phyloP scores from a whole-genome alignment of 441 rosid genomes.

The Lepidium campestre region DNA sequence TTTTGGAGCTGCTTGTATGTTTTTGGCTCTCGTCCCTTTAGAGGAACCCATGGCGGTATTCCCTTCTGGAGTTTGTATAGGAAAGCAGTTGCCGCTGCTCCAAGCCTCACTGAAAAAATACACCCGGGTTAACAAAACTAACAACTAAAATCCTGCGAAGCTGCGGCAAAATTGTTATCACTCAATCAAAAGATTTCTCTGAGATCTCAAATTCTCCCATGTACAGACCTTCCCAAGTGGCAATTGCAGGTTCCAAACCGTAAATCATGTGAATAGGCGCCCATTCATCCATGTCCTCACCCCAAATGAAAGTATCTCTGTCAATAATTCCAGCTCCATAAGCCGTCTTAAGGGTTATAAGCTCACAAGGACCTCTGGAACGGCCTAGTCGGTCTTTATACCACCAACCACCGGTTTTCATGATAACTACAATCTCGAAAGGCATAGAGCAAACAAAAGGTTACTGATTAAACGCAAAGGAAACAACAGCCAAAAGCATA shows the following conservation, averaged over 20 bases:
- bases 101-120: constrained; percentile 67
- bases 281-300: constrained; percentile 95
- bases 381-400: constrained; percentile 93
- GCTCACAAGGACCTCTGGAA: constrained; percentile 84
- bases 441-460: neutral
- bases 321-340: constrained; percentile 92
- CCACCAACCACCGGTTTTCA: constrained; percentile 82
- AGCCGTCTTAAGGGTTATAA: constrained; percentile 85
- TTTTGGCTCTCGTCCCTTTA: constrained; percentile 73
- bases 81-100: constrained; percentile 81
- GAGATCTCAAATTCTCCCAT: neutral
- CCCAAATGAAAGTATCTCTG: constrained; percentile 85
- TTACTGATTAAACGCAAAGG: neutral
- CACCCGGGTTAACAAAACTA: neutral
- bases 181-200: neutral
- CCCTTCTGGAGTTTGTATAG: constrained; percentile 90
- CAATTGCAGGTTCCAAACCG: constrained; percentile 86
- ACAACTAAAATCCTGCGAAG: neutral
- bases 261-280: constrained; percentile 93
- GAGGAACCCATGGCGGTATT: constrained; percentile 83
- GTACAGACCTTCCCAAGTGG: constrained; percentile 89
- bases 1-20: constrained; percentile 76
- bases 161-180: neutral
- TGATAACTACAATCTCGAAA: constrained; percentile 45
- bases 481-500: neutral